Evolutionary conservation across 1,139 yeast genomes (phyloP).

Genomic region (Ogataea hybrid): DNA sequence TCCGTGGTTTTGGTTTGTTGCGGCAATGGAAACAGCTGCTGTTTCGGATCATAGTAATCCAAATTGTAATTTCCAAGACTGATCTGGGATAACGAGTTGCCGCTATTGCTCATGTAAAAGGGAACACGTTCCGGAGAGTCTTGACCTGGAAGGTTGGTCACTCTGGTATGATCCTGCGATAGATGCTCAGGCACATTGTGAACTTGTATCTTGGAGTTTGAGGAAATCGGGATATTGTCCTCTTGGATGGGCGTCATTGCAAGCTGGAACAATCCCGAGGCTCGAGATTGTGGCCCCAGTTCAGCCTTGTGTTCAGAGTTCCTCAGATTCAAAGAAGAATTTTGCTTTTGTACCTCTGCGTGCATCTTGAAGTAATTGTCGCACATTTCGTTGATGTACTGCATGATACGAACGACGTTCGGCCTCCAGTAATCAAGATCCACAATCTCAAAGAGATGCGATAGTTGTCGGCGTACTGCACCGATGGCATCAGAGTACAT

Average conservation of each 20-base stretch:
- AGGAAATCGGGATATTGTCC: conserved; percentile 7
- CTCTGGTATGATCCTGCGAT: background rate
- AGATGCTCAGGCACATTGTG: conserved; percentile 21
- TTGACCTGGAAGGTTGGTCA: background rate
- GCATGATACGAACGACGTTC: conserved; percentile 29
- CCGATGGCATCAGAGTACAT: conserved; percentile 25
- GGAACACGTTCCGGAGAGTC: conserved; percentile 3
- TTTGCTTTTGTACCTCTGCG: conserved; percentile 14
- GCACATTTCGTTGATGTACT: conserved; percentile 31
- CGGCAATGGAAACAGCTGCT: conserved; percentile 22
- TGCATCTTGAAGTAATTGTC: conserved; percentile 26
- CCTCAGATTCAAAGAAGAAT: background rate
- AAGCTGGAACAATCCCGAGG: conserved; percentile 8
- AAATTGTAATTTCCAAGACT: conserved; percentile 20
- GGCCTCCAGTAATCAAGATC: conserved; percentile 27
- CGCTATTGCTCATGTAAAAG: conserved; percentile 10
- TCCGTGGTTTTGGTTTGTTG: conserved; percentile 11
- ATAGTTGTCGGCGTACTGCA: conserved; percentile 22
- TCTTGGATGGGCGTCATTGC: conserved; percentile 14
- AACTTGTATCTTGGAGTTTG: conserved; percentile 15
- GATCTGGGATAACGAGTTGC: conserved; percentile 22
- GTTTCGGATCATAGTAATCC: conserved; percentile 23
- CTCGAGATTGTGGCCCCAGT: background rate
- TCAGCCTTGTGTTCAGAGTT: background rate
- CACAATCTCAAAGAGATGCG: conserved; percentile 26